Evolutionary conservation across 805 yeast genomes (phyloP).

Genomic region (Candida insectalens): DNA sequence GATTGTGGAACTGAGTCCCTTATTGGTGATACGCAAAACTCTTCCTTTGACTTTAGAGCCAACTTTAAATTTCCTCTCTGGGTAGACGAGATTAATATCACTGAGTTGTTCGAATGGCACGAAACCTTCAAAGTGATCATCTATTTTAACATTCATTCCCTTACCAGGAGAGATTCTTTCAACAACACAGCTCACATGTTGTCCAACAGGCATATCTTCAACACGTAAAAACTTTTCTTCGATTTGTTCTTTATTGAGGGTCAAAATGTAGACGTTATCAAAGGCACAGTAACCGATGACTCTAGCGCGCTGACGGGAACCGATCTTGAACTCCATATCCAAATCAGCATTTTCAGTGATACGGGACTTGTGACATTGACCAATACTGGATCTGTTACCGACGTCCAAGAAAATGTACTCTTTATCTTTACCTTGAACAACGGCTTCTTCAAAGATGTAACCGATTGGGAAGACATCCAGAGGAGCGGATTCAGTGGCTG

Average conservation of each 20-base stretch:
- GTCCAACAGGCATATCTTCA: slow-evolving; percentile 73
- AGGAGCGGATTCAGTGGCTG: slow-evolving; percentile 25
- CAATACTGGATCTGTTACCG: slow-evolving; percentile 42
- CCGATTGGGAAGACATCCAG: slow-evolving; percentile 73
- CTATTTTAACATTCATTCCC: slow-evolving; percentile 61
- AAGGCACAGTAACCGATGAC: slow-evolving; percentile 58
- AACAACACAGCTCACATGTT: slow-evolving; percentile 45
- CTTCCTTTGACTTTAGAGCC: slow-evolving; percentile 77
- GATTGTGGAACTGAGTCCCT: slow-evolving; percentile 35
- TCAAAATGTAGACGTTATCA: slow-evolving; percentile 59
- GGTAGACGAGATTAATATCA: slow-evolving; percentile 75
- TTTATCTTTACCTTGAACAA: slow-evolving; percentile 50
- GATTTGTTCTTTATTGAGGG: slow-evolving; percentile 58
- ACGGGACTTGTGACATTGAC: slow-evolving; percentile 74
- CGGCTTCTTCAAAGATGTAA: slow-evolving; percentile 49
- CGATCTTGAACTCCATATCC: slow-evolving; percentile 43
- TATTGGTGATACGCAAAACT: slow-evolving; percentile 40
- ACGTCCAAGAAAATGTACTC: slow-evolving; percentile 48
- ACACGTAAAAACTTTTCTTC: slow-evolving; percentile 56
- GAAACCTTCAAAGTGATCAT: slow-evolving; percentile 59
- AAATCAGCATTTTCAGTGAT: slow-evolving; percentile 38
- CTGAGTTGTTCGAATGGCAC: slow-evolving; percentile 74
- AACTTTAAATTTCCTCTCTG: slow-evolving; percentile 84
- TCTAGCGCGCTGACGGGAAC: slow-evolving; percentile 67
- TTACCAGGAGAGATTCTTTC: slow-evolving; percentile 45